phyloP scores from a whole-genome alignment of 495 filamentous ascomycete species.

The Penicillium steckii region DNA sequence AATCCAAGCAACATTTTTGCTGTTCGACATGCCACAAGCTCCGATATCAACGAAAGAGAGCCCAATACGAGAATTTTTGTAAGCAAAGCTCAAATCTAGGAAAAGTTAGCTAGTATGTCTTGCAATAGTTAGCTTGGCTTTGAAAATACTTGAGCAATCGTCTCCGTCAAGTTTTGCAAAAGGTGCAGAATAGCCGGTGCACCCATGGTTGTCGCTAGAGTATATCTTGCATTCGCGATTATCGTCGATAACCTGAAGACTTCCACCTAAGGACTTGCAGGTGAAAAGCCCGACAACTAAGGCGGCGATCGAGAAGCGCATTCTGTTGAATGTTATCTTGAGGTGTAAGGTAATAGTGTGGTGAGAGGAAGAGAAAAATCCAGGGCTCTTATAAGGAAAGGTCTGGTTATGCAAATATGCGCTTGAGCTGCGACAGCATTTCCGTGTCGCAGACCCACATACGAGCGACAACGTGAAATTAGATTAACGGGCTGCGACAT shows the following conservation, averaged over 20 bases:
- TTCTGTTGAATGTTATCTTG: neutral
- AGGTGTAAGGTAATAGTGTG: no score
- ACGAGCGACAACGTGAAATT: neutral
- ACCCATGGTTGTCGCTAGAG: conserved; percentile 1
- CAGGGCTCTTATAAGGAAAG: no score
- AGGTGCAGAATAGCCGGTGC: conserved; percentile 3
- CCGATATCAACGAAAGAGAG: neutral
- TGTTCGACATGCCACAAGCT: neutral
- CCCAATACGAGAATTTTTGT: neutral
- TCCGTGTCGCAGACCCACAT: conserved; percentile 1
- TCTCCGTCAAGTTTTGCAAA: conserved; percentile 3
- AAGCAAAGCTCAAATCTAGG: neutral
- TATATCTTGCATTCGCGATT: conserved; percentile 1
- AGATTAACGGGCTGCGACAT: neutral
- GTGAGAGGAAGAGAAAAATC: no score
- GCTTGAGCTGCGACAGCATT: neutral
- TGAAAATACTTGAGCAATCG: conserved; percentile 1
- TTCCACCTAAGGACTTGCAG: neutral
- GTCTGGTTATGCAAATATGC: neutral
- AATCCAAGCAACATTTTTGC: conserved; percentile 2
- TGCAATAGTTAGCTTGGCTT: neutral
- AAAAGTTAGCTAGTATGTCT: neutral
- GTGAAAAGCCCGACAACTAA: neutral
- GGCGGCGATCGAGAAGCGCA: neutral
- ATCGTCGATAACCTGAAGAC: conserved; percentile 5